Evolutionary conservation across 176 grass and related monocot genomes (phyloP).

Genomic region (Tillandsia leiboldiana): DNA sequence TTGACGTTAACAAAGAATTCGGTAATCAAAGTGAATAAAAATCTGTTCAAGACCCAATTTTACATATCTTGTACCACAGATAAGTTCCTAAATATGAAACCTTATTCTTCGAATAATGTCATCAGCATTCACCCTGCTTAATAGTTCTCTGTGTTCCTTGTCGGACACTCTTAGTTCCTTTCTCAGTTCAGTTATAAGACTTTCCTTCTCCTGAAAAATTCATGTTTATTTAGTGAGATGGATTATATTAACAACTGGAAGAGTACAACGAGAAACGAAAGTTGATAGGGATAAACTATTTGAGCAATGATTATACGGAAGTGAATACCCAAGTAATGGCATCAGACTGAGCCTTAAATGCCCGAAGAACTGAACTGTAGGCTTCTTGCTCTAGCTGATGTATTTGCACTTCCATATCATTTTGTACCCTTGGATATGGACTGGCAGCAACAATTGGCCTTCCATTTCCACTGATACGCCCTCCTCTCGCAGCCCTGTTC

Average conservation of each 20-base stretch:
- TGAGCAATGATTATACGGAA: neutral
- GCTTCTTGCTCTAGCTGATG: conserved; percentile 86
- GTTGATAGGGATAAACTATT: neutral
- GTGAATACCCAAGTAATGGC: conserved; percentile 81
- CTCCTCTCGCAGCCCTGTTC: conserved; percentile 36
- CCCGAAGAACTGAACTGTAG: conserved; percentile 87
- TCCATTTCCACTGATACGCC: conserved; percentile 49
- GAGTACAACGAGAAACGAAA: neutral
- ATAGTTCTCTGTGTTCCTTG: conserved; percentile 84
- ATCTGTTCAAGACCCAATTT: neutral
- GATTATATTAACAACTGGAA: neutral
- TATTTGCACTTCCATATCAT: conserved; percentile 69
- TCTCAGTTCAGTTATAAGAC: conserved; percentile 88
- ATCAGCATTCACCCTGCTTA: conserved; percentile 80
- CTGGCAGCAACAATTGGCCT: conserved; percentile 37
- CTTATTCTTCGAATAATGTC: conserved; percentile 56
- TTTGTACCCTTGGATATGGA: conserved; percentile 39
- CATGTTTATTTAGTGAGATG: neutral
- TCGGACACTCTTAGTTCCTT: conserved; percentile 91
- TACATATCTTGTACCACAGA: neutral
- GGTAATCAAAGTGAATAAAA: neutral
- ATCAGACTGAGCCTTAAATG: conserved; percentile 98
- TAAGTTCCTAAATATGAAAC: conserved; percentile 25
- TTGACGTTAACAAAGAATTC: conserved; percentile 12
- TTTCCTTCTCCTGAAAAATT: conserved; percentile 83